Evolutionary conservation across 2,329 filamentous ascomycete species (phyloP), one percentile per base, ranked within the genome.

Genomic region (Microthyrium microscopicum): DNA sequence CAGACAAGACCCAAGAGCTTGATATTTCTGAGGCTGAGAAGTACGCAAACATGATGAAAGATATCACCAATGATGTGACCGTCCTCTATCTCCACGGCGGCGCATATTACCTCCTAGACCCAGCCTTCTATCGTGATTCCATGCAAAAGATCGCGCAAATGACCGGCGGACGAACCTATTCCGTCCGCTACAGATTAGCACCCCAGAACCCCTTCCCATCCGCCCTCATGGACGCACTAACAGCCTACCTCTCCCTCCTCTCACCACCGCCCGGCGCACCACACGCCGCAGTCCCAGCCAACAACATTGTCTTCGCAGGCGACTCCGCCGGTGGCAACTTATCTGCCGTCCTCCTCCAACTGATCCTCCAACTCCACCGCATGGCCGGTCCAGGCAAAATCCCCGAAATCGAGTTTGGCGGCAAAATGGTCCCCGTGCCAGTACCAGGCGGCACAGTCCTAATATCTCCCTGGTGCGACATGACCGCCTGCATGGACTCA

Each of bases 241-340:
- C 76, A 20, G 72, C 77, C 0, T 89, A 87, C 46, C 61, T 89
- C 22, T 69, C 68, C 1, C 61, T 85, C 5, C 60, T 89, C 2
- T 75, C 82, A 44, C 81, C 81, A 9, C 75, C 77, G 0, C 60
- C 68, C 0, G 75, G 65, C 13, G 67, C 78, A 0, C 65, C 72
- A 28, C 80, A 89, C 49, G 59, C 65, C 11, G 58, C 79, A 3
- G 67, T 87, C 2, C 56, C 62, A 5, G 62, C 81, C 0, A 57
- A 62, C 26, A 61, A 81, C 35, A 74, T 89, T 26, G 70, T 84
- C 7, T 60, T 89, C 42, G 64, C 67, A 2, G 81, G 81, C 25
- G 81, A 89, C 48, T 77, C 70, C 37, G 80, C 82, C 3, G 81
- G 82, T 11, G 81, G 77, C 3, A 79, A 78, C 42, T 66, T 87